A percentile compares a stretch with the other conserved stretches of the same genome.
Evolutionary conservation across 2,329 filamentous ascomycete genomes (phyloP).

Genomic region (Gyromitra esculenta): DNA sequence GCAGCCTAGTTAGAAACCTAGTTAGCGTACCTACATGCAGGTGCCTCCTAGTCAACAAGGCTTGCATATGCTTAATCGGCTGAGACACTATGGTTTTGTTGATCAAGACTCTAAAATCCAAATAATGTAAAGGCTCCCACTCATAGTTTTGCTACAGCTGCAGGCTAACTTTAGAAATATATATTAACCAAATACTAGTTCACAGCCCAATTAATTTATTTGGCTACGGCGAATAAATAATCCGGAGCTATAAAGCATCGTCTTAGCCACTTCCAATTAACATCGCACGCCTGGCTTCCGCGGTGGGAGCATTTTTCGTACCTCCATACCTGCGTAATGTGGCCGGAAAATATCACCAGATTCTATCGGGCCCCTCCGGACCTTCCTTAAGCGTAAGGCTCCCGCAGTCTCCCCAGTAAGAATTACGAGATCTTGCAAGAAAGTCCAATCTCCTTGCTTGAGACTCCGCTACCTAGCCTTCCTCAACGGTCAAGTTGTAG

Average conservation of each 20-base stretch:
- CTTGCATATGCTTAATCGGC: too few relatives aligned
- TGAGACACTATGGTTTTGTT: too few relatives aligned
- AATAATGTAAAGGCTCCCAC: too few relatives aligned
- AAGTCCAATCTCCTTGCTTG: neutral
- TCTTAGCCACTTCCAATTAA: neutral
- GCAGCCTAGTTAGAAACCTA: too few relatives aligned
- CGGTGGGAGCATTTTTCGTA: neutral
- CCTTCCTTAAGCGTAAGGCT: conserved; percentile 5
- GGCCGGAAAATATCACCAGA: neutral
- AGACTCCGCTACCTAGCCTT: neutral
- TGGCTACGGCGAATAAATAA: neutral
- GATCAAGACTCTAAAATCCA: too few relatives aligned
- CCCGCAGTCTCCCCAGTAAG: neutral
- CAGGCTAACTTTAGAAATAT: too few relatives aligned
- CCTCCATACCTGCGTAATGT: neutral
- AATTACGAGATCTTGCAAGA: neutral
- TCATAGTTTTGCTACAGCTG: too few relatives aligned
- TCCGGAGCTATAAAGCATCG: neutral
- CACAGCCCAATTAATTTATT: too few relatives aligned
- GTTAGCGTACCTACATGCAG: too few relatives aligned
- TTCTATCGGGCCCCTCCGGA: conserved; percentile 4
- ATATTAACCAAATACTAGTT: too few relatives aligned
- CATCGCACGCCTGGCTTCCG: neutral
- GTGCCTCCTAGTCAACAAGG: too few relatives aligned
- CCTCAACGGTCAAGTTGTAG: neutral